Percentiles rank a stretch among this genome's conserved stretches.
Conservation (phyloP, 257 asterid species). For the Solanum appendiculatum region DNA sequence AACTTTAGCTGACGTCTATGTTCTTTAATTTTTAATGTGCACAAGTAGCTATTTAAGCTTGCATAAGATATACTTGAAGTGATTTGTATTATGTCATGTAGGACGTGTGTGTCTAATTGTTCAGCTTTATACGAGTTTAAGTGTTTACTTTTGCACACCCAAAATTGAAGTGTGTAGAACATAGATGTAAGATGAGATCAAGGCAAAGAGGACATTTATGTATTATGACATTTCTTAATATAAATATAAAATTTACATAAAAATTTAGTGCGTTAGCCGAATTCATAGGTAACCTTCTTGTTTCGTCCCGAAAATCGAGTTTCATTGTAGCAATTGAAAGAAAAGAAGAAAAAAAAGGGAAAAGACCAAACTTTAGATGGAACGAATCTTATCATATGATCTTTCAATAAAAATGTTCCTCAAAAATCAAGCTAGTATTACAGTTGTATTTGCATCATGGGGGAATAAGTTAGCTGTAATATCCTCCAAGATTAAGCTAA, state of each 20-base stretch:
- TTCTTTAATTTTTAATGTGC: not conserved
- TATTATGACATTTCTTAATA: too few species aligned
- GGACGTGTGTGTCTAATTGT: accelerated
- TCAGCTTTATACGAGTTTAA: not conserved
- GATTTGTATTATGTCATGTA: not conserved
- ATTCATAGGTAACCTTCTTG: not conserved
- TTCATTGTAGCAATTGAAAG: not conserved
- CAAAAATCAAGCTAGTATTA: not conserved
- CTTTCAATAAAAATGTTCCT: not conserved
- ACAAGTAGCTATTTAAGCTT: not conserved
- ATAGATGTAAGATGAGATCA: accelerated
- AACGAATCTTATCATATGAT: not conserved
- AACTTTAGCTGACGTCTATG: accelerated
- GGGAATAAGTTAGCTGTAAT: not conserved
- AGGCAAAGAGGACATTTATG: accelerated
- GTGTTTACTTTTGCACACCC: accelerated
- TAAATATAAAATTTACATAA: not conserved
- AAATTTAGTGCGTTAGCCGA: too few species aligned
- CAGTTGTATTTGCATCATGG: not conserved
- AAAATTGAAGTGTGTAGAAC: accelerated
- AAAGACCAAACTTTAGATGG: not conserved
- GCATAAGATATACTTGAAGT: not conserved
- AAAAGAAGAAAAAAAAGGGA: not conserved
- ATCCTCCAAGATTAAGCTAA: not conserved
- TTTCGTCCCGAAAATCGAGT: not conserved